Conservation (phyloP, 371 early-diverging fungal genomes). For the Apophysomyces variabilis region DNA sequence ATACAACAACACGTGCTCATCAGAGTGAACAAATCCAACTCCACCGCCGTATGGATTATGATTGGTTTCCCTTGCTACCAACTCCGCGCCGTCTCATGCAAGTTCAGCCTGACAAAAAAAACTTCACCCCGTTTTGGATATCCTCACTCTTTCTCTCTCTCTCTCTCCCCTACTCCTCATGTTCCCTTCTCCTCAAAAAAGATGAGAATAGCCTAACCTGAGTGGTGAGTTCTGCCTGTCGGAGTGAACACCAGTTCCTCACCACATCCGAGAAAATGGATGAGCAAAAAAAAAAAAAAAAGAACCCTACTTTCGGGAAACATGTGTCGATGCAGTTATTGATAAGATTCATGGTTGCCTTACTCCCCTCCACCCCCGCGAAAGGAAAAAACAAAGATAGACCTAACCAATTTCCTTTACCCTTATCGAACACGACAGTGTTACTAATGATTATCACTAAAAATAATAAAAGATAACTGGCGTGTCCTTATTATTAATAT, state of each 20-base stretch:
- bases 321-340: no score
- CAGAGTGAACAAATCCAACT: conserved; percentile 14
- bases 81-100: conserved; percentile 12
- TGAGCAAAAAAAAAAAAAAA: no score
- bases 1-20: conserved; percentile 12
- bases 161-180: not conserved
- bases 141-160: not conserved
- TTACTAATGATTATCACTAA: not conserved
- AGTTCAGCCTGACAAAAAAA: conserved; percentile 9
- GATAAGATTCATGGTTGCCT: no score
- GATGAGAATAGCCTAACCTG: no score
- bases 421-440: not conserved
- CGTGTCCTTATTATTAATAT: no score
- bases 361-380: no score
- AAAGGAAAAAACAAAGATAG: not conserved
- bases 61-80: not conserved
- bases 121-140: not conserved
- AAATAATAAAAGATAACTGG: not conserved
- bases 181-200: no score
- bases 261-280: no score
- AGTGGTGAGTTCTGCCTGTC: no score
- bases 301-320: no score
- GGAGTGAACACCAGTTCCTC: no score
- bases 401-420: not conserved
- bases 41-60: conserved; percentile 6